Evolutionary conservation across 1,284 basidiomycete species (phyloP), one percentile per base, ranked within the genome.

Genomic region (Marasmius sp.): DNA sequence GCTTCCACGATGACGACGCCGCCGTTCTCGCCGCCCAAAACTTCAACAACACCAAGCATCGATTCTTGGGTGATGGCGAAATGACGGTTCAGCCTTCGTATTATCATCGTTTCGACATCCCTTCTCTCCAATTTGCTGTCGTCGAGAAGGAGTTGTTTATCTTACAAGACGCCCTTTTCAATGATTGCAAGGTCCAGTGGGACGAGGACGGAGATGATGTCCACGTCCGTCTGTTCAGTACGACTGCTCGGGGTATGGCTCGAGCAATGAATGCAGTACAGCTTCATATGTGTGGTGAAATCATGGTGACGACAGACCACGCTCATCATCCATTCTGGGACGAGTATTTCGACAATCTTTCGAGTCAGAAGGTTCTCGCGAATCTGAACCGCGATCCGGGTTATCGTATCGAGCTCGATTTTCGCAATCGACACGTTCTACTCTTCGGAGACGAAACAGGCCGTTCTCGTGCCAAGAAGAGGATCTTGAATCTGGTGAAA

Each of bases 281-380:
- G 53, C 37, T 52, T 0, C 63, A 81, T 12, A 54, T 83, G 16
- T 67, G 68, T 7, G 84, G 84, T 11, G 68, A 76, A 27, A 54
- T 75, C 7, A 61, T 81, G 38, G 68, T 68, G 20, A 63, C 65
- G 0, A 72, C 76, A 0, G 73, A 69, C 1, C 65, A 66, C n/a
- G 63, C 65, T 4, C 60, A n/a, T 4, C 60, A n/a, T 3, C 52
- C 51, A 6, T 47, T 80, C 2, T 86, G 84, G 83, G 78, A 83
- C 60, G 77, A 79, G 12, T 81, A 81, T 59, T 79, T 85, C 61
- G 72, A 77, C 18, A 69, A 71, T 16, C 53, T 72, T 7, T 77
- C 72, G 57, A 78, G 81, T 53, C 58, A 61, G 16, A 74, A 72
- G 20, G 70, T 72, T 14, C 57, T 85, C 37, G 72, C 76, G 9